Evolutionary conservation across 2,329 filamentous ascomycete genomes (phyloP), one percentile per base, ranked within the genome.

Genomic region (Hansfordia pulvinata): DNA sequence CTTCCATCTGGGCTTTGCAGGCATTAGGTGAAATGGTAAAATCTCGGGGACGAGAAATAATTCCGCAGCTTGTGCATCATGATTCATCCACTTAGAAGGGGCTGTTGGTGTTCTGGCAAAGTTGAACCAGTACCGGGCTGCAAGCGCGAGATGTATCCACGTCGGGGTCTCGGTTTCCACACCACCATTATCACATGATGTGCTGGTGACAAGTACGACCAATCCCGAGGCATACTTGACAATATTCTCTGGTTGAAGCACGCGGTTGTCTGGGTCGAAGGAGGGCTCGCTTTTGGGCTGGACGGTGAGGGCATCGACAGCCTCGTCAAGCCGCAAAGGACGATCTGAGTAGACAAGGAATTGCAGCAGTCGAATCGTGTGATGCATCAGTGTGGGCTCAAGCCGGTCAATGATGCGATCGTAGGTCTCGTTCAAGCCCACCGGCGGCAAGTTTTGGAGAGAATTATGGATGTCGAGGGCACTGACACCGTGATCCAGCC

Each of bases 231-330:
- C 43, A 19, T 39, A 43, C 26, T 16, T 17, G 11, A 35, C 23
- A n/a, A 46, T 40, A 19, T 47, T 40, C 17, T 21, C 10, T 16
- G 40, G 37, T 19, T 40, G 26, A 8, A 34, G 36, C 29, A 49
- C 35, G 25, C 42, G 37, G 23, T 43, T 19, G 12, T 36, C 25
- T 7, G 35, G 30, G 30, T 49, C 30, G 31, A 48, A 50, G 15
- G 34, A 28, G 19, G 24, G 27, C 18, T 31, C 21, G 9, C 23
- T 22, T 8, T 35, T 23, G 5, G 28, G 24, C 20, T 48, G 30
- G 3, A 50, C 41, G 17, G 40, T 42, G 12, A 50, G 28, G 24
- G 35, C 36, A 24, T 52, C 43, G 12, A 41, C 38, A 2, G 44
- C 18, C 29, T 52, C 43, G 10, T 34, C 26, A 10, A 53, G 20